Evolutionary conservation across 1,284 basidiomycete species (phyloP), one percentile per base, ranked within the genome.

Genomic region (Thecaphora frezii): DNA sequence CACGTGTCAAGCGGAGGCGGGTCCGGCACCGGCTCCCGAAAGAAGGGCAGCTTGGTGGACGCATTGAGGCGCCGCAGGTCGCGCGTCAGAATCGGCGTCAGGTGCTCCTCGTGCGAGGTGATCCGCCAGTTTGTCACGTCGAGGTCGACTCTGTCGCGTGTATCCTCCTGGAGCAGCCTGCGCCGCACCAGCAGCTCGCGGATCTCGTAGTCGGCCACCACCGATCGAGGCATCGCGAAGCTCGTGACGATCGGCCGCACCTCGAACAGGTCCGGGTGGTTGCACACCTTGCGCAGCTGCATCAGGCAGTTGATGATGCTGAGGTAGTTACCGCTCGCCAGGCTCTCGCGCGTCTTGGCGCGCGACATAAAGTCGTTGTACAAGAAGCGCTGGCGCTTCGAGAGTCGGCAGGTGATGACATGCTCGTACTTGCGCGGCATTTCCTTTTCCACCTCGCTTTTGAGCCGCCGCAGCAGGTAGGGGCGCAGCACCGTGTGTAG

Each of bases 331-430:
- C 93, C 94, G 5, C 90, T 91, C 18, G 88, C 84, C 45, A 97
- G 84, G 16, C 90, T 90, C 69, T 90, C 88, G 39, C 86, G 85
- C 2, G 94, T 97, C 58, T 91, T 88, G 0, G 90, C 87, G 25
- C 94, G 86, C 5, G 88, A 85, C 93, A 98, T 97, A 82, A 97
- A 97, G 79, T 97, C 94, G 83, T 98, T 94, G 80, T 98, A 98
- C 9, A 98, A 84, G 79, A 91, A 94, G 7, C 93, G 88, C 73
- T 98, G 94, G 1, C 94, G 86, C 78, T 96, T 97, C 30, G 93
- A 96, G 7, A 98, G 82, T 1, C 89, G 88, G 72, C 93, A 97
- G 44, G 92, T 85, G 36, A 96, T 86, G 50, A 97, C 86, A 76
- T 97, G 93, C 69, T 97, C 94, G 76, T 87, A 92, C 79, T 98